Percentiles rank a stretch among this genome's conserved stretches.
Conservation (phyloP, 164 flowering plant genomes). For the Magnolia officinalis region DNA sequence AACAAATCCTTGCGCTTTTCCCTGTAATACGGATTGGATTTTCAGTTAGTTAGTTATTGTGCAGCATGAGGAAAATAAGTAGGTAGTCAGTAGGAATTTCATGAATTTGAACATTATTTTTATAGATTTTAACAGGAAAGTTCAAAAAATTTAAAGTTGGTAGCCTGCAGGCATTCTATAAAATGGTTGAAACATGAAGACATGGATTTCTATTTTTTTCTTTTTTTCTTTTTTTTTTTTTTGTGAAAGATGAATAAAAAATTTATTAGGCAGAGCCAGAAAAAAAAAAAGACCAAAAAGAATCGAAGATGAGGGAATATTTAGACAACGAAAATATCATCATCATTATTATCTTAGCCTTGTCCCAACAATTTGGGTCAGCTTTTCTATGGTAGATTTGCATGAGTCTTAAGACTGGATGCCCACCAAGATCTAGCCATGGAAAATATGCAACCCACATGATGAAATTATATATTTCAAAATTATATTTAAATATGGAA, state of each 20-base stretch:
- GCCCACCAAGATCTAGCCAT: too few species aligned
- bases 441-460: too few species aligned
- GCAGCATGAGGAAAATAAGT: neutral
- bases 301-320: neutral
- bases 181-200: neutral
- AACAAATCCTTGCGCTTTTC: constrained; percentile 79
- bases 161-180: neutral
- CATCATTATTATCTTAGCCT: too few species aligned
- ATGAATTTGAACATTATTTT: neutral
- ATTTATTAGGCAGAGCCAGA: too few species aligned
- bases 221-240: too few species aligned
- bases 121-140: neutral
- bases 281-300: too few species aligned
- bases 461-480: neutral
- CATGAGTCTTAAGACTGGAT: too few species aligned
- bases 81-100: neutral
- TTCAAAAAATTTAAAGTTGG: neutral
- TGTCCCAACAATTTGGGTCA: too few species aligned
- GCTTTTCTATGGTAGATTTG: too few species aligned
- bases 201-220: too few species aligned
- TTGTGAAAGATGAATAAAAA: too few species aligned
- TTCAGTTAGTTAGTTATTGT: neutral
- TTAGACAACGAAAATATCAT: neutral
- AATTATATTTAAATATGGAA: neutral
- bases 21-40: constrained; percentile 37